Conservation (phyloP, 2,329 filamentous ascomycete species). For the Penicillium sp. region DNA sequence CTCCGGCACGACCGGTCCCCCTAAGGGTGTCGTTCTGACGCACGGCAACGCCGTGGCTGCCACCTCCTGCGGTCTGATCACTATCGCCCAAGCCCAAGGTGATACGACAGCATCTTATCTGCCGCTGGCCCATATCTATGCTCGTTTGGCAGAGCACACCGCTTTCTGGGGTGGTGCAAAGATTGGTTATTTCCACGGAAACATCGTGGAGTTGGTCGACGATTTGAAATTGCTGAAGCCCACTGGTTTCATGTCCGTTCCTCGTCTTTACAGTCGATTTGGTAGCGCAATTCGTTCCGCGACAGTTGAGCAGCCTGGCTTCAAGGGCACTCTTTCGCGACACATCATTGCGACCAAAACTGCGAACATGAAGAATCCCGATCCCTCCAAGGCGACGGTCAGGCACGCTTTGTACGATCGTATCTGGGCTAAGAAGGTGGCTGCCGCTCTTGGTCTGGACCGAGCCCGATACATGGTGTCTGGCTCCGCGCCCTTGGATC, state of each 20-base stretch:
- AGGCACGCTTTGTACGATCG: slow-evolving; percentile 54
- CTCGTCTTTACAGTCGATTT: slow-evolving; percentile 87
- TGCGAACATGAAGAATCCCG: slow-evolving; percentile 68
- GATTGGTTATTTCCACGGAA: slow-evolving; percentile 92
- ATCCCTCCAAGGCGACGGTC: slow-evolving; percentile 67
- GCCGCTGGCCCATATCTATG: slow-evolving; percentile 90
- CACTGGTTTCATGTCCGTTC: slow-evolving; percentile 81
- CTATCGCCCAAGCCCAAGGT: slow-evolving; percentile 51
- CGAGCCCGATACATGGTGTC: slow-evolving; percentile 71
- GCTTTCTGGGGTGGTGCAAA: slow-evolving; percentile 68
- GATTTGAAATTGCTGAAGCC: slow-evolving; percentile 86
- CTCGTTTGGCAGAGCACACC: slow-evolving; percentile 76
- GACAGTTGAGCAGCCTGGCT: slow-evolving; percentile 73
- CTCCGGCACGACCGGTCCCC: slow-evolving; percentile 62
- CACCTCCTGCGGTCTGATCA: slow-evolving; percentile 59
- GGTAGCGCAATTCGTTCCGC: slow-evolving; percentile 75
- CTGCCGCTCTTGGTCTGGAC: slow-evolving; percentile 77
- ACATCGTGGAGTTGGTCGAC: slow-evolving; percentile 80
- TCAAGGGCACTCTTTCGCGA: slow-evolving; percentile 77
- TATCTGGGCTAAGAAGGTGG: slow-evolving; percentile 88
- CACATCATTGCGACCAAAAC: slow-evolving; percentile 78
- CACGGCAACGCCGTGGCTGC: slow-evolving; percentile 78
- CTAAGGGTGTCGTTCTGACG: slow-evolving; percentile 67
- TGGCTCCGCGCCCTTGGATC: slow-evolving; percentile 87
- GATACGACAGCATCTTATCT: slow-evolving; percentile 82